These are phyloP conservation scores for Nothophytophthora sp. DNA, from an alignment of 352 stramenopile genomes.

Conservation along the genomic window DNA sequence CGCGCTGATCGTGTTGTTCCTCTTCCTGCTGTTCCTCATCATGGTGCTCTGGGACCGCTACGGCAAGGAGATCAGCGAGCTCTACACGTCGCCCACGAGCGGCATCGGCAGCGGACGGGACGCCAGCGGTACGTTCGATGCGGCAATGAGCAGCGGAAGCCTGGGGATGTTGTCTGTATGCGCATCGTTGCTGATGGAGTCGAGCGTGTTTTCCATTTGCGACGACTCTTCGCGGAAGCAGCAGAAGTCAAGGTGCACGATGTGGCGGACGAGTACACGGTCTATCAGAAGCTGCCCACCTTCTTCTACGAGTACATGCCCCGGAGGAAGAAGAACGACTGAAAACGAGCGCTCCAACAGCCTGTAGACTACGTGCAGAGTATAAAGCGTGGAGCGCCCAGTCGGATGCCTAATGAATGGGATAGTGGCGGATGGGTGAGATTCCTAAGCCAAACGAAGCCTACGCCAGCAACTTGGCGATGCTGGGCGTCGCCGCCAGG, in stretches of 20 bases:
- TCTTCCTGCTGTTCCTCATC: constrained; percentile 86
- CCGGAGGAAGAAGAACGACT: constrained; percentile 58
- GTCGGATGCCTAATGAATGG: too few relatives aligned
- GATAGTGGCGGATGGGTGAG: too few relatives aligned
- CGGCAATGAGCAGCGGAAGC: too few relatives aligned
- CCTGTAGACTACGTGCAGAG: too few relatives aligned
- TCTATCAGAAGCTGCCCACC: constrained; percentile 85
- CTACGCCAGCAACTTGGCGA: constrained; percentile 62
- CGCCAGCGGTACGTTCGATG: constrained; percentile 35
- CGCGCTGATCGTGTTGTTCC: constrained; percentile 62
- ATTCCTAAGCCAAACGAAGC: not conserved
- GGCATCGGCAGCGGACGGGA: constrained; percentile 20
- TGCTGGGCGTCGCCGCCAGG: constrained; percentile 58
- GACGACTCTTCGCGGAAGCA: not conserved
- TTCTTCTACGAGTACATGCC: constrained; percentile 91
- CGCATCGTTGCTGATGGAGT: too few relatives aligned
- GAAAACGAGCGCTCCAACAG: too few relatives aligned
- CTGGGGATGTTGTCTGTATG: too few relatives aligned
- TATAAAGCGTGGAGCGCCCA: too few relatives aligned
- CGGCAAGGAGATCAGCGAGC: constrained; percentile 80
- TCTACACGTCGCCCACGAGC: constrained; percentile 60
- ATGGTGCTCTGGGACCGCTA: constrained; percentile 82
- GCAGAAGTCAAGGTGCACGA: constrained; percentile 65
- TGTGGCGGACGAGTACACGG: constrained; percentile 77
- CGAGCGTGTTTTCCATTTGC: too few relatives aligned